Evolutionary conservation across 495 filamentous ascomycete genomes (phyloP), one percentile per base, ranked within the genome.

Genomic region (Tetracladium marchalianum): DNA sequence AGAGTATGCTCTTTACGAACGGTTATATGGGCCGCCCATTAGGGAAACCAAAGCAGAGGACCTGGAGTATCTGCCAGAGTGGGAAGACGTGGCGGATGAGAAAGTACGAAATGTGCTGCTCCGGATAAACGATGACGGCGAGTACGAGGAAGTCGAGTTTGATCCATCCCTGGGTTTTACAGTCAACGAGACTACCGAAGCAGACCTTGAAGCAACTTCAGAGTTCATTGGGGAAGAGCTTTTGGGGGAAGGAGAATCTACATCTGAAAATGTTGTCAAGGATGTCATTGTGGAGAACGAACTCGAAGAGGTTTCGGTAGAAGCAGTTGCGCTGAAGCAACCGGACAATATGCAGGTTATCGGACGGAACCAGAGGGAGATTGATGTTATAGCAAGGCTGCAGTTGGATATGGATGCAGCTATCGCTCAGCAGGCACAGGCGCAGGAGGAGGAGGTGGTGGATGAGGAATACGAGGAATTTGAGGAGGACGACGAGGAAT

Each of bases 1-100:
- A 24, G 90, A 94, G 58, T 80, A 84, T 38, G 64, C 65, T 35
- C 56, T 95, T 1, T 97, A 95, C 57, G 79, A 82, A 46, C 73
- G 87, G 47, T 65, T 95, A 9, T 97, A 89, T 64, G 92, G 90
- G 1, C 72, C 66, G 51, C 87, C 73, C 18, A 59, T 72, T 51
- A 69, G 69, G 41, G 73, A 73, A 35, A 77, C 77, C 6, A 61
- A 52, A 27, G 66, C 71, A 8, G 73, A 76, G 33, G 81, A 85
- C 61, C 65, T 79, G 5, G 72, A 66, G 10, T 68, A 76, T 52
- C 59, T 71, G 6, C 62, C 66, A 43, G 62, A 54, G 36, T 44
- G 55, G 5, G 52, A 58, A 1, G 57, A 61, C 0, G 50, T 56
- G 9, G 32, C 56, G 1, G 43, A 47, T 11, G 43, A 35, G 22